Evolutionary conservation across 495 filamentous ascomycete genomes (phyloP).

Genomic region (Oleoguttula mirabilis): DNA sequence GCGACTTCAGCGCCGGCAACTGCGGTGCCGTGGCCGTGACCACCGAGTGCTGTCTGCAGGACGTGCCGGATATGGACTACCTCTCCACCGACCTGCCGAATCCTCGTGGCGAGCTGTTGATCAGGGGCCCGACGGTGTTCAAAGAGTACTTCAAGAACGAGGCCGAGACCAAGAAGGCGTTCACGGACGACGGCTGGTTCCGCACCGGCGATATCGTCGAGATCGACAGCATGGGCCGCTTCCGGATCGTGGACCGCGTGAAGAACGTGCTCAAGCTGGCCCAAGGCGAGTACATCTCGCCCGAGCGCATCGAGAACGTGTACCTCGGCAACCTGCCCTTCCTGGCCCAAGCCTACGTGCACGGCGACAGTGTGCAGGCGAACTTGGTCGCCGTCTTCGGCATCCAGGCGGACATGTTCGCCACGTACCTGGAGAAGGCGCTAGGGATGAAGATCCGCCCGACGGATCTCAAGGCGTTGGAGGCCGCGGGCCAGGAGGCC

Average conservation of each 20-base stretch:
- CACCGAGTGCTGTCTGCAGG: conserved; percentile 68
- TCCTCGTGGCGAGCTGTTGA: conserved; percentile 79
- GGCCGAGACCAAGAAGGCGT: conserved; percentile 69
- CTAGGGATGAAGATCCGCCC: conserved; percentile 51
- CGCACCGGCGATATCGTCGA: conserved; percentile 82
- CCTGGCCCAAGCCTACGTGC: conserved; percentile 71
- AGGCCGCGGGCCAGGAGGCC: conserved; percentile 49
- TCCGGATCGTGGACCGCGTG: conserved; percentile 87
- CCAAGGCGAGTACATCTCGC: conserved; percentile 96
- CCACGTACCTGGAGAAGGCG: conserved; percentile 62
- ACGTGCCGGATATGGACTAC: conserved; percentile 94
- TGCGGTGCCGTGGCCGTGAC: conserved; percentile 59
- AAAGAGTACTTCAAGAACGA: conserved; percentile 76
- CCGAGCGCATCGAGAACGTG: conserved; percentile 92
- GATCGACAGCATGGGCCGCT: conserved; percentile 73
- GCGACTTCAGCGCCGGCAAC: conserved; percentile 67
- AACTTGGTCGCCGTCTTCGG: conserved; percentile 81
- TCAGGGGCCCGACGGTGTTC: conserved; percentile 71
- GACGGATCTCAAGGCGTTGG: conserved; percentile 54
- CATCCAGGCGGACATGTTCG: conserved; percentile 68
- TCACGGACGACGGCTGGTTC: conserved; percentile 92
- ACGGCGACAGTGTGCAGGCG: conserved; percentile 77
- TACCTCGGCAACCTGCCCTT: conserved; percentile 68
- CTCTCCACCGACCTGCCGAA: conserved; percentile 79
- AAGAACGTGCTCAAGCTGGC: conserved; percentile 98